A percentile compares a stretch with the other conserved stretches of the same genome.
These are phyloP conservation scores for Ploettnerulaceae sp. DNA, from an alignment of 2,329 filamentous ascomycete genomes.

Conservation along the genomic window DNA sequence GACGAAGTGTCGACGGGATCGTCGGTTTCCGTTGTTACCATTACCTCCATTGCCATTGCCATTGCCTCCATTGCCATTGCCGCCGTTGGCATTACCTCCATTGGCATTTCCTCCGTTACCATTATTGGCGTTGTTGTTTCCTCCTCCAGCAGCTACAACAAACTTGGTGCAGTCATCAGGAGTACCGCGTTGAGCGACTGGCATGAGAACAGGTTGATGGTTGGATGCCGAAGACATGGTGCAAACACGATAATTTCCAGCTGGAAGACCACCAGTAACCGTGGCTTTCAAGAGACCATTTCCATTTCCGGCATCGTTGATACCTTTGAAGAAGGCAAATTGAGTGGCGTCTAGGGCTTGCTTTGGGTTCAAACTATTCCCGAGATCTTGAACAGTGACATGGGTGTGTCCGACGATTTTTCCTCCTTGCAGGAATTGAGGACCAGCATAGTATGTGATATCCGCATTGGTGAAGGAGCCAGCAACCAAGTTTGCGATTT, in stretches of 20 bases:
- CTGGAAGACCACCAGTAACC: constrained; percentile 39
- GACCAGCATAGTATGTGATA: constrained; percentile 38
- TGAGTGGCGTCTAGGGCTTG: constrained; percentile 31
- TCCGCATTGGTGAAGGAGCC: constrained; percentile 39
- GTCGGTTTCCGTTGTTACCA: constrained; percentile 5
- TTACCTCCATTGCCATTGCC: constrained; percentile 4
- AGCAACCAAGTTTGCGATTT: constrained; percentile 35
- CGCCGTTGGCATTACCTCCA: constrained; percentile 21
- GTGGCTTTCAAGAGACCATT: constrained; percentile 37
- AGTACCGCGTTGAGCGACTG: constrained; percentile 42
- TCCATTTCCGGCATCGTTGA: constrained; percentile 39
- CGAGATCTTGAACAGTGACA: constrained; percentile 38
- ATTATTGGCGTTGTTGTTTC: constrained; percentile 20
- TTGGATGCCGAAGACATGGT: constrained; percentile 40
- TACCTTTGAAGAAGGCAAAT: constrained; percentile 41
- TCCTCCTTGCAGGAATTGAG: constrained; percentile 35
- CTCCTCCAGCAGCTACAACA: constrained; percentile 32
- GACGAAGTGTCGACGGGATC: neutral
- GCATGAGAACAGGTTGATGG: constrained; percentile 42
- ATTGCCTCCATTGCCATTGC: neutral
- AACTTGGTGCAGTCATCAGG: constrained; percentile 44
- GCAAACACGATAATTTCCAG: constrained; percentile 42
- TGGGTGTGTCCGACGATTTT: constrained; percentile 39
- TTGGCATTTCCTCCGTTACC: too few relatives aligned
- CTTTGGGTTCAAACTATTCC: constrained; percentile 32